phyloP scores from a whole-genome alignment of 345 rosid genomes.

The Trapa bicornis region DNA sequence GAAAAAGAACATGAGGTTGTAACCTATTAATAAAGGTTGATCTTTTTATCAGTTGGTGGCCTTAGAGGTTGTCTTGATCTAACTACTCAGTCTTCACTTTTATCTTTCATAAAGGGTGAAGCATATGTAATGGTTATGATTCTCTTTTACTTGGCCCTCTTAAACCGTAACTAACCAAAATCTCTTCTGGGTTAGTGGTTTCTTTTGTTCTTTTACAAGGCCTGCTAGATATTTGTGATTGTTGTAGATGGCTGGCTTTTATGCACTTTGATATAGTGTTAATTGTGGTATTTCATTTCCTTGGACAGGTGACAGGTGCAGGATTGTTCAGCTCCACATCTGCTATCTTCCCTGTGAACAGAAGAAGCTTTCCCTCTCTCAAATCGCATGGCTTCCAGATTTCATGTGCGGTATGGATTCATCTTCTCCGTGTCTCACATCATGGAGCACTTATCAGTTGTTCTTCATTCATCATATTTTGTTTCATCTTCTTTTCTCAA shows the following conservation, averaged over 20 bases:
- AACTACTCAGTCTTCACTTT: no score
- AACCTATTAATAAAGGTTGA: neutral
- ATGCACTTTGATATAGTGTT: neutral
- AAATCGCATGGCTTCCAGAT: slow-evolving; percentile 20
- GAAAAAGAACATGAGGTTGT: neutral
- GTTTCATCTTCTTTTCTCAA: neutral
- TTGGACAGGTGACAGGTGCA: slow-evolving; percentile 19
- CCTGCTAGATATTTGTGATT: neutral
- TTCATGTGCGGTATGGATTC: slow-evolving; percentile 31
- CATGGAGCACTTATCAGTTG: neutral
- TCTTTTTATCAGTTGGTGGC: neutral
- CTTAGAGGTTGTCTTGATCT: neutral
- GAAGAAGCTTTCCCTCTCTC: slow-evolving; percentile 28
- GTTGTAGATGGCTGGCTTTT: neutral
- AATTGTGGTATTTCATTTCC: neutral
- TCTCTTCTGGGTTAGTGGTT: neutral
- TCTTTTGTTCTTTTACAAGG: neutral
- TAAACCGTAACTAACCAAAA: neutral
- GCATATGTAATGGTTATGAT: neutral
- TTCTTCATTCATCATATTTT: neutral
- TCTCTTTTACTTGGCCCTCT: neutral
- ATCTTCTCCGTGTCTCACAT: neutral
- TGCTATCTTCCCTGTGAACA: slow-evolving; percentile 17
- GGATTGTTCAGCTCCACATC: slow-evolving; percentile 22
- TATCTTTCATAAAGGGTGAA: no score